These are phyloP conservation scores for Cercospora sojina DNA, from an alignment of 2,329 filamentous ascomycete genomes.

Conservation along the genomic window DNA sequence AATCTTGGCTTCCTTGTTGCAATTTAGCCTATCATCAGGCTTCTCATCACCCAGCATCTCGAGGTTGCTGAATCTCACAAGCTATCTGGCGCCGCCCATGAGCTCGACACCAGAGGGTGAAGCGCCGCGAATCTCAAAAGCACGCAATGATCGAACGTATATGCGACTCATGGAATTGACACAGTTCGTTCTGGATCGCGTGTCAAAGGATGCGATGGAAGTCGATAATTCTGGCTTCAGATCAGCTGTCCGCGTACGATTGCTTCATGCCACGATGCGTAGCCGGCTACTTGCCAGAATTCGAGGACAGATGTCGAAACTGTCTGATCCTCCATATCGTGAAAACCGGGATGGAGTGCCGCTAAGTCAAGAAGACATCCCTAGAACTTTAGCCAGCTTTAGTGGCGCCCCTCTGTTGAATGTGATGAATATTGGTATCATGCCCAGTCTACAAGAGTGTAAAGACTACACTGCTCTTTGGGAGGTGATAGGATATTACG, in stretches of 20 bases:
- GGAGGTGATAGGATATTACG: not conserved
- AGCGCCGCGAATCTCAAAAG: not conserved
- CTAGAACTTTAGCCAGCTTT: not conserved
- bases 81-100: not conserved
- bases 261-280: not conserved
- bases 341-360: not conserved
- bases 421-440: not conserved
- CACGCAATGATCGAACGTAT: not conserved
- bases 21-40: not conserved
- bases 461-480: not conserved
- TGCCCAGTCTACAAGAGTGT: not conserved
- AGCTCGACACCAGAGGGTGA: not conserved
- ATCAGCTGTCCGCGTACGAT: not conserved
- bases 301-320: not conserved
- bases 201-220: not conserved
- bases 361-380: not conserved
- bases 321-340: not conserved
- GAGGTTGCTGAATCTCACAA: not conserved
- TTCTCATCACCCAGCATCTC: not conserved
- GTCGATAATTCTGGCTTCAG: not conserved
- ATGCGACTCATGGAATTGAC: not conserved
- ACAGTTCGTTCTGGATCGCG: not conserved
- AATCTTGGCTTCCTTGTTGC: not conserved
- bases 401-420: not conserved
- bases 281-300: not conserved